These are phyloP conservation scores for Hypocrella siamensis DNA, from an alignment of 2,329 filamentous ascomycete genomes.

Conservation along the genomic window DNA sequence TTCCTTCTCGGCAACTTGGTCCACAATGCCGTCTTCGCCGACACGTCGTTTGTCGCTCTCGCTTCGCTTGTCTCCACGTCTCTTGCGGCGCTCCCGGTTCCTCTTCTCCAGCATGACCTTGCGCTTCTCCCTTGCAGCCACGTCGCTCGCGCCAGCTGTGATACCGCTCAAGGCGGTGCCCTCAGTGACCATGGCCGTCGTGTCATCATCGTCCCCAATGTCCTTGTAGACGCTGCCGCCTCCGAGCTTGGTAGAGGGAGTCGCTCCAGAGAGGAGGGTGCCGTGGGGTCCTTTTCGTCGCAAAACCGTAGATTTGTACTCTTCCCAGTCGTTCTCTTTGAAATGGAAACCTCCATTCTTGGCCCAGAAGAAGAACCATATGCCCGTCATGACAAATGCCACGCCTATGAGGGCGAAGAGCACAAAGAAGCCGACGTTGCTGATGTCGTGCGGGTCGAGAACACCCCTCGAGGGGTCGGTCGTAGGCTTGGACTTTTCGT, in stretches of 20 bases:
- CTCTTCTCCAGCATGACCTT: constrained; percentile 36
- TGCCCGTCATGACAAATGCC: constrained; percentile 54
- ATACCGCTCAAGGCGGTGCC: constrained; percentile 34
- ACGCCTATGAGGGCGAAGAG: constrained; percentile 75
- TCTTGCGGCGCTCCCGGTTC: constrained; percentile 19
- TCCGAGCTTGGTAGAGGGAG: constrained; percentile 69
- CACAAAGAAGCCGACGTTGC: constrained; percentile 61
- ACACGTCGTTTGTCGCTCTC: constrained; percentile 28
- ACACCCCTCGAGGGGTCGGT: constrained; percentile 29
- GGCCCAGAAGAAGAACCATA: constrained; percentile 99
- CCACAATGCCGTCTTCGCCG: constrained; percentile 44
- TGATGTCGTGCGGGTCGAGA: constrained; percentile 39
- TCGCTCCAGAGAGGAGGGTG: constrained; percentile 68
- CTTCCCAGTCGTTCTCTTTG: constrained; percentile 80
- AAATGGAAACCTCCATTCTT: constrained; percentile 91
- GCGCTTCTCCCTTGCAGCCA: constrained; percentile 37
- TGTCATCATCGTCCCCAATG: constrained; percentile 33
- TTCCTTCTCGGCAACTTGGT: constrained; percentile 46
- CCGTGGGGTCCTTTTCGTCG: constrained; percentile 81
- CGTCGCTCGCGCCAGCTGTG: constrained; percentile 40
- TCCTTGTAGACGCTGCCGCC: constrained; percentile 75
- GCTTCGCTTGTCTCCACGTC: constrained; percentile 17
- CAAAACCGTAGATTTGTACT: constrained; percentile 92
- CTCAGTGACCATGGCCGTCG: constrained; percentile 28
- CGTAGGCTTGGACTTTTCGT: constrained; percentile 9